These are phyloP conservation scores for Metschnikowia amazonensis DNA, from an alignment of 805 yeast genomes.

Conservation along the genomic window DNA sequence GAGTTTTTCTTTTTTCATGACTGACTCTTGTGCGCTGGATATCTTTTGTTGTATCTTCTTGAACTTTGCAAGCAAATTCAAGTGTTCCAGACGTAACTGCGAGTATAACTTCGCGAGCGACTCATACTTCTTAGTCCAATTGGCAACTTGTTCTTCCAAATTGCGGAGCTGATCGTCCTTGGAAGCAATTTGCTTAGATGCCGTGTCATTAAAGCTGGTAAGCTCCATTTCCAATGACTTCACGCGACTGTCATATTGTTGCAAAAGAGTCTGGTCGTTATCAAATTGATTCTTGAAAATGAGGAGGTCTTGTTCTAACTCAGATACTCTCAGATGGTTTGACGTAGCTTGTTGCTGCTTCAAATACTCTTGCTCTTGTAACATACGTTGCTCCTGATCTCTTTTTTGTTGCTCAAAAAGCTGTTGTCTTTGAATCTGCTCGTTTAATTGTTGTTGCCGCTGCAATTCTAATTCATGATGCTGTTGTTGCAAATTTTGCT, in stretches of 20 bases:
- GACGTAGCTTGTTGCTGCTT: conserved; percentile 69
- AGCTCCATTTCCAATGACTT: conserved; percentile 76
- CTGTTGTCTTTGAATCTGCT: conserved; percentile 67
- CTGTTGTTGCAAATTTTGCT: conserved; percentile 55
- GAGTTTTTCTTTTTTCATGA: conserved; percentile 73
- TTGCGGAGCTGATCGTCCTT: conserved; percentile 68
- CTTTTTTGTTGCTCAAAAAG: conserved; percentile 72
- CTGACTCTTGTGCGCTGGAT: conserved; percentile 83
- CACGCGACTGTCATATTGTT: conserved; percentile 84
- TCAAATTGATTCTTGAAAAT: conserved; percentile 78
- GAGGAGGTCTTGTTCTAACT: conserved; percentile 75
- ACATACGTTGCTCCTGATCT: conserved; percentile 63
- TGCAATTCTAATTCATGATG: conserved; percentile 64
- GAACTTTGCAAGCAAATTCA: conserved; percentile 69
- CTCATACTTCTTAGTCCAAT: conserved; percentile 86
- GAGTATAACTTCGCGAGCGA: conserved; percentile 84
- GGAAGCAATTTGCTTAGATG: conserved; percentile 67
- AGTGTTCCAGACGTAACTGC: conserved; percentile 87
- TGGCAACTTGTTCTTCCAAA: conserved; percentile 67
- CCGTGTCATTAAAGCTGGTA: conserved; percentile 53
- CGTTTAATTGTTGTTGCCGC: conserved; percentile 61
- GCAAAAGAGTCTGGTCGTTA: conserved; percentile 75
- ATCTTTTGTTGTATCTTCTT: conserved; percentile 84
- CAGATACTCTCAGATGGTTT: conserved; percentile 74
- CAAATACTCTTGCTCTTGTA: conserved; percentile 61